phyloP scores from a whole-genome alignment of 208 protist species.

The Leishmania tropica region DNA sequence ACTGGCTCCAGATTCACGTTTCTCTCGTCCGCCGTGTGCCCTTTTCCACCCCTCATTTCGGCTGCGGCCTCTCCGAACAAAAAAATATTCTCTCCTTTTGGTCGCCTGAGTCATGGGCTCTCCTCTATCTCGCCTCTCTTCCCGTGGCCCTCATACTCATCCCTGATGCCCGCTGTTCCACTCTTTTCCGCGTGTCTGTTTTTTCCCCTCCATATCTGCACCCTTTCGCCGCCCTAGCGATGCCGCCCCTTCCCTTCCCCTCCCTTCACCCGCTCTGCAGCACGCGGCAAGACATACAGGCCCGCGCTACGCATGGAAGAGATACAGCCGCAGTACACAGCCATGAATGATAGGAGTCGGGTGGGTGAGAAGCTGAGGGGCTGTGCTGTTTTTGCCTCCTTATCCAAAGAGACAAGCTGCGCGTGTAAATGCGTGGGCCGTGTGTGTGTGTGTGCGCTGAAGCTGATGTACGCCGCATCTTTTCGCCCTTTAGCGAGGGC shows the following conservation, averaged over 20 bases:
- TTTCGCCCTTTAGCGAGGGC: not conserved
- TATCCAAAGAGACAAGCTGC: not conserved
- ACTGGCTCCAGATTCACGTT: not conserved
- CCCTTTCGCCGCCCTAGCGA: not conserved
- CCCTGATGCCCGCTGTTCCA: not conserved
- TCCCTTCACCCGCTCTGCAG: not conserved
- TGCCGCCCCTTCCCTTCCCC: not conserved
- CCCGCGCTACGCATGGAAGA: not conserved
- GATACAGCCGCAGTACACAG: not conserved
- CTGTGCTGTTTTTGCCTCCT: not conserved
- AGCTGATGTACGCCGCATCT: not conserved
- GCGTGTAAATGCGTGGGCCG: not conserved
- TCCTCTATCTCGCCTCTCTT: not conserved
- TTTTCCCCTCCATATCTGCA: not conserved
- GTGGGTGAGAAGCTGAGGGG: not conserved
- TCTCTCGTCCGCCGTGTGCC: not conserved
- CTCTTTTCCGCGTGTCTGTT: not conserved
- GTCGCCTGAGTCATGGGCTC: no score
- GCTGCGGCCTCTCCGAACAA: not conserved
- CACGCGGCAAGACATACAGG: not conserved
- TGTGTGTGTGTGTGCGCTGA: not conserved
- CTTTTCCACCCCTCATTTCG: not conserved
- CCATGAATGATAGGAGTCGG: not conserved
- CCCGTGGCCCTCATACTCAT: not conserved
- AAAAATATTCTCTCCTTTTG: not conserved